Evolutionary conservation across 345 rosid genomes (phyloP), one percentile per base, ranked within the genome.

Genomic region (Eucalyptus tenuipes): DNA sequence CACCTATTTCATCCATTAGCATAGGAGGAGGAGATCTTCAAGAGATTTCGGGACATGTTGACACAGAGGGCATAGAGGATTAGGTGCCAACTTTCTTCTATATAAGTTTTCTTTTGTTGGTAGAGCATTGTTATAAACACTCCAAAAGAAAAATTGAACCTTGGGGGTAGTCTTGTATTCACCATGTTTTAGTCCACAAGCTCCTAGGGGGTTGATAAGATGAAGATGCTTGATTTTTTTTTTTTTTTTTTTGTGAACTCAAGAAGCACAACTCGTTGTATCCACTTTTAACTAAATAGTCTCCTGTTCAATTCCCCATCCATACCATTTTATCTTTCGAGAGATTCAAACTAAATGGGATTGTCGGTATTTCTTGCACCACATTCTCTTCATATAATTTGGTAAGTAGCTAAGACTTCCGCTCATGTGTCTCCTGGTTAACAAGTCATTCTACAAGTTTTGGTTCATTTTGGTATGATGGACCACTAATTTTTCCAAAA

Each of bases 241-340:
- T 52, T 52, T 24, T 52, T 52, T 52, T 52, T 3, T 52, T 24
- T 52, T 52, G 24, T 52, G 57, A 52, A 52, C 57, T 52, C 1
- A 18, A 1, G 10, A 52, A 52, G 10, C 57, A 52, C 18, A 3
- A 52, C 24, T 52, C 10, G 2, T 52, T 52, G 24, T 52, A 52
- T 52, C 57, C 57, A 52, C 57, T 52, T 52, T 52, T 18, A 52
- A 18, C 18, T 52, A 1, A 18, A 18, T 18, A 52, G 24, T 7
- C 24, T 17, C 55, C 1, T 18, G 1, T 18, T 52, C 4, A 18
- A 7, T 52, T 52, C 24, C 24, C 1, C 0, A 0, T 52, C 24
- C 24, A 52, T 52, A 52, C 24, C 4, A 52, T 52, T 52, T 52
- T 52, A 52, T 52, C 57, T 52, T 52, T 18, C 24, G 6, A 57